A percentile compares a stretch with the other conserved stretches of the same genome.
phyloP scores from a whole-genome alignment of 2,329 filamentous ascomycete genomes.

The Thelonectria discophora region DNA sequence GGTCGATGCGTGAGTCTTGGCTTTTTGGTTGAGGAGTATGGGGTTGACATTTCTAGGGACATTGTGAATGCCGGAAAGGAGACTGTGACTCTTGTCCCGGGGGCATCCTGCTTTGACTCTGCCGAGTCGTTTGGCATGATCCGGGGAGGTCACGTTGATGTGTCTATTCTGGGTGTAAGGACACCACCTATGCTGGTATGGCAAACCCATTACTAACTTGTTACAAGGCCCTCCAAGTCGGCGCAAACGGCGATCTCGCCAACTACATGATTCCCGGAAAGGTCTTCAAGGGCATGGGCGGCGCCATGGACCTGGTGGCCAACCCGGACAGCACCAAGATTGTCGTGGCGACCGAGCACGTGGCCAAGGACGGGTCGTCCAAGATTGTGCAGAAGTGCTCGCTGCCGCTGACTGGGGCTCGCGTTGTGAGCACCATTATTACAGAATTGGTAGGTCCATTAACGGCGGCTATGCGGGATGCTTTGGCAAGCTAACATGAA shows the following conservation, averaged over 20 bases:
- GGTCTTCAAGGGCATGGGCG: constrained; percentile 88
- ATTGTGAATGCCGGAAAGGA: constrained; percentile 90
- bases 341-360: constrained; percentile 75
- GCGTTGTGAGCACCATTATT: constrained; percentile 76
- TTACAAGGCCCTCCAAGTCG: constrained; percentile 74
- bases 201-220: neutral
- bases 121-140: constrained; percentile 90
- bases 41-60: constrained; percentile 55
- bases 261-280: constrained; percentile 94
- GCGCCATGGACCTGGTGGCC: constrained; percentile 77
- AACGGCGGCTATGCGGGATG: neutral
- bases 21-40: neutral
- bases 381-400: constrained; percentile 73
- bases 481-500: constrained; percentile 17
- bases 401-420: constrained; percentile 71
- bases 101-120: constrained; percentile 80
- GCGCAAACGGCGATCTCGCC: constrained; percentile 79
- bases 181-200: neutral
- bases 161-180: constrained; percentile 77
- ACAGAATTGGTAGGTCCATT: constrained; percentile 71
- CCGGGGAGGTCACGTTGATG: constrained; percentile 82
- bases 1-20: constrained; percentile 67
- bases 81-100: constrained; percentile 81
- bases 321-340: constrained; percentile 78
- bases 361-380: constrained; percentile 72